These are phyloP conservation scores for Euphrasia confusa DNA, from an alignment of 257 asterid genomes.

Conservation along the genomic window DNA sequence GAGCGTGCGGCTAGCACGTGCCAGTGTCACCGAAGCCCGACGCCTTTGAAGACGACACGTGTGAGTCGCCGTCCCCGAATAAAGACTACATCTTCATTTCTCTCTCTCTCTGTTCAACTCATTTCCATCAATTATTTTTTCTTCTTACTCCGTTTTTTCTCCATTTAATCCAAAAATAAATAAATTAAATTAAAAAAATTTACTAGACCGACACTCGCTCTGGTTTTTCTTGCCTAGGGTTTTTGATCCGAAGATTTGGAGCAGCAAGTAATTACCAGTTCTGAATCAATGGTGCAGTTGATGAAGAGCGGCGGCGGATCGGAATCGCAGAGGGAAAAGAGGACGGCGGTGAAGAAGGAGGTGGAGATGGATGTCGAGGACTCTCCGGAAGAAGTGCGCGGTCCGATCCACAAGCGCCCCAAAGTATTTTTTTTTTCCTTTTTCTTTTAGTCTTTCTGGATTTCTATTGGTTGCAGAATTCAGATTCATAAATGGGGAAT, in stretches of 20 bases:
- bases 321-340: constrained; percentile 36
- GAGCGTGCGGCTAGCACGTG: constrained; percentile 22
- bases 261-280: constrained; percentile 4
- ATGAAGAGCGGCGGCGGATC: constrained; percentile 39
- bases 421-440: constrained; percentile 29
- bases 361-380: constrained; percentile 55
- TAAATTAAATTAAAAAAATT: neutral
- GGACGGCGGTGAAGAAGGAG: constrained; percentile 40
- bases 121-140: constrained; percentile 16
- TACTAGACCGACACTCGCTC: constrained; percentile 2
- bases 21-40: constrained; percentile 26
- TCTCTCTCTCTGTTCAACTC: constrained; percentile 25
- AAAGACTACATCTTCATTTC: constrained; percentile 3
- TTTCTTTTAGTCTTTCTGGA: constrained; percentile 4
- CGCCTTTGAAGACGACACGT: constrained; percentile 36
- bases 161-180: neutral
- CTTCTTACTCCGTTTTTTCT: constrained; percentile 1
- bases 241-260: constrained; percentile 24
- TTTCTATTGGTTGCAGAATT: constrained; percentile 4
- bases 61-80: constrained; percentile 41
- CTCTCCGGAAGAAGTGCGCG: constrained; percentile 44
- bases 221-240: constrained; percentile 8
- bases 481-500: neutral
- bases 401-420: constrained; percentile 43
- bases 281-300: constrained; percentile 38